phyloP scores from a whole-genome alignment of 2,329 filamentous ascomycete species.

The Neonectria coccinea region DNA sequence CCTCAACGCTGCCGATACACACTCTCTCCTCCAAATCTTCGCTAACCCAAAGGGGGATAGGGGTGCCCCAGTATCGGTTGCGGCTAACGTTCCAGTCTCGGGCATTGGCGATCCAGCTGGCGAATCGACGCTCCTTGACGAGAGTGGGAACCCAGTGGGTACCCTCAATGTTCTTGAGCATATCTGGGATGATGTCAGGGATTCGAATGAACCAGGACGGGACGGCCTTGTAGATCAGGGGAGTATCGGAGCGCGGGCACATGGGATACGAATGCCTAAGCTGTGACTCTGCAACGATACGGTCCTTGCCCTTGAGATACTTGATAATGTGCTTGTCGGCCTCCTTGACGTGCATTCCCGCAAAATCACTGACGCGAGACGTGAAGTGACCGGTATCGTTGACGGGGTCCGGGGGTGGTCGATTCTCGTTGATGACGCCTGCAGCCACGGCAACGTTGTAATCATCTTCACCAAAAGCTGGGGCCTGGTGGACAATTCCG shows the following conservation, averaged over 20 bases:
- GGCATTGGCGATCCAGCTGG: conserved; percentile 90
- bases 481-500: conserved; percentile 93
- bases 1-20: conserved; percentile 85
- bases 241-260: conserved; percentile 95
- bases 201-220: conserved; percentile 97
- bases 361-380: conserved; percentile 80
- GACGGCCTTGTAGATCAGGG: conserved; percentile 91
- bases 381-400: conserved; percentile 86
- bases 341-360: conserved; percentile 88
- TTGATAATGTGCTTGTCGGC: conserved; percentile 96
- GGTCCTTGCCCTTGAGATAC: conserved; percentile 79
- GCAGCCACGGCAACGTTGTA: conserved; percentile 83
- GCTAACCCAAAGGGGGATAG: conserved; percentile 91
- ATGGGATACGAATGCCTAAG: conserved; percentile 93
- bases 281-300: conserved; percentile 86
- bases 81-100: conserved; percentile 96
- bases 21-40: conserved; percentile 89
- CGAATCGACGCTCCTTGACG: conserved; percentile 92
- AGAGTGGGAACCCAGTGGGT: conserved; percentile 93
- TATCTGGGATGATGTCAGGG: conserved; percentile 82
- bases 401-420: conserved; percentile 90
- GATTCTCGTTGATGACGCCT: conserved; percentile 81
- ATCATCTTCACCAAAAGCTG: conserved; percentile 96
- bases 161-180: conserved; percentile 89
- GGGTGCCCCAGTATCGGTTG: conserved; percentile 96